Conservation (phyloP, 2,329 filamentous ascomycete species). For the Botrytis cinerea region DNA sequence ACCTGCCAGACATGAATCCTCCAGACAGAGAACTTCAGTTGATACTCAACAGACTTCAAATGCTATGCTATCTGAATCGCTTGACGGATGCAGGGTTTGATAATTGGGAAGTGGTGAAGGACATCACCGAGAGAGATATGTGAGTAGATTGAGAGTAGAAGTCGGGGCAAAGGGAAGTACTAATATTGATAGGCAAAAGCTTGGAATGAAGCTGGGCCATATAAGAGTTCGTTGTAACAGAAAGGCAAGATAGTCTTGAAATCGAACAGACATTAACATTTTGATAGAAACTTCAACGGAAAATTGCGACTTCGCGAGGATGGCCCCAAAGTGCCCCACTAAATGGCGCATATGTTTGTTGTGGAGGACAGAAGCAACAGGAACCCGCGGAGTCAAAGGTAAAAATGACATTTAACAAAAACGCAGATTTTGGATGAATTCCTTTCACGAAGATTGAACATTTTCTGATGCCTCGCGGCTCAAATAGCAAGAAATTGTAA, state of each 20-base stretch:
- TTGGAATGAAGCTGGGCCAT: slow-evolving; percentile 16
- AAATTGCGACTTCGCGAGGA: slow-evolving; percentile 24
- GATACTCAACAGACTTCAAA: slow-evolving; percentile 4
- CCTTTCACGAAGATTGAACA: neutral
- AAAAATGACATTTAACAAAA: neutral
- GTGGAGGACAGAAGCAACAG: neutral
- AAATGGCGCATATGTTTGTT: slow-evolving; percentile 1
- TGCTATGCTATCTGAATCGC: slow-evolving; percentile 7
- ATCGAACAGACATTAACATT: neutral
- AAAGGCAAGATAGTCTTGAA: too few species aligned
- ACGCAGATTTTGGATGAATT: neutral
- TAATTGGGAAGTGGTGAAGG: slow-evolving; percentile 17
- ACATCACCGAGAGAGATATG: slow-evolving; percentile 23
- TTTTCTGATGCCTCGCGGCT: neutral
- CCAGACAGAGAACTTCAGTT: neutral
- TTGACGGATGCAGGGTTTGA: slow-evolving; percentile 20
- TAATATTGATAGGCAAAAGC: slow-evolving; percentile 9
- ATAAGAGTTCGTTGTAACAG: slow-evolving; percentile 11
- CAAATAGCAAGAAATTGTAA: neutral
- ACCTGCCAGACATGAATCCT: neutral
- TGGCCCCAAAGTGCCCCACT: slow-evolving; percentile 16
- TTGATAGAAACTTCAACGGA: slow-evolving; percentile 22
- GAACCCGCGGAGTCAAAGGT: slow-evolving; percentile 7
- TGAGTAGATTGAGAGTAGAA: neutral
- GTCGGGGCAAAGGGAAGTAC: neutral